Conservation (phyloP, 1,284 basidiomycete genomes). For the Moniliella sp. region DNA sequence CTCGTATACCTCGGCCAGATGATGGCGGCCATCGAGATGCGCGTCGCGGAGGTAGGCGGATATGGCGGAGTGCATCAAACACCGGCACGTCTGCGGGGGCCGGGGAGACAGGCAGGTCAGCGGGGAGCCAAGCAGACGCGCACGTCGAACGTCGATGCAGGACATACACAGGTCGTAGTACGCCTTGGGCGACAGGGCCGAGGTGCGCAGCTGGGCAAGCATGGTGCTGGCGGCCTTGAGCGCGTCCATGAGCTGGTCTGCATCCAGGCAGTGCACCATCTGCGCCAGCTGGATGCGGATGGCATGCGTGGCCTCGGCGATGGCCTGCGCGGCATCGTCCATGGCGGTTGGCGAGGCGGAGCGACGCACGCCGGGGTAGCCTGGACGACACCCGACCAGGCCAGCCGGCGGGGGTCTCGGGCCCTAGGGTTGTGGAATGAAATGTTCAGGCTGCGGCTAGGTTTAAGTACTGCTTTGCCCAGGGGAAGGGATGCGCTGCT, state of each 20-base stretch:
- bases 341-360: no score
- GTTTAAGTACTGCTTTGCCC: no score
- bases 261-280: constrained; percentile 28
- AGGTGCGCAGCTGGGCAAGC: constrained; percentile 27
- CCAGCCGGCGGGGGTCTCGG: no score
- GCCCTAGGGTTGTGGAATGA: no score
- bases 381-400: no score
- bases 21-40: constrained; percentile 25
- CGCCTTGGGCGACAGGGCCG: constrained; percentile 25
- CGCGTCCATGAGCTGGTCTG: constrained; percentile 32
- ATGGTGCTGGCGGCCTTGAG: constrained; percentile 31
- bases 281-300: constrained; percentile 32
- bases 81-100: constrained; percentile 26
- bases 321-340: constrained; percentile 28
- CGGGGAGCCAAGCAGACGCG: not conserved
- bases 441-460: no score
- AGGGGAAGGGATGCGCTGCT: no score
- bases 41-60: constrained; percentile 32
- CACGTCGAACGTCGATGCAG: not conserved
- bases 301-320: constrained; percentile 25
- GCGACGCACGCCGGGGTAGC: no score
- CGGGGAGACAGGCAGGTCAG: not conserved
- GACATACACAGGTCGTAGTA: constrained; percentile 31
- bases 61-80: constrained; percentile 29
- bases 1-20: constrained; percentile 32